phyloP scores from a whole-genome alignment of 495 filamentous ascomycete species.

The Copromyces sp. region DNA sequence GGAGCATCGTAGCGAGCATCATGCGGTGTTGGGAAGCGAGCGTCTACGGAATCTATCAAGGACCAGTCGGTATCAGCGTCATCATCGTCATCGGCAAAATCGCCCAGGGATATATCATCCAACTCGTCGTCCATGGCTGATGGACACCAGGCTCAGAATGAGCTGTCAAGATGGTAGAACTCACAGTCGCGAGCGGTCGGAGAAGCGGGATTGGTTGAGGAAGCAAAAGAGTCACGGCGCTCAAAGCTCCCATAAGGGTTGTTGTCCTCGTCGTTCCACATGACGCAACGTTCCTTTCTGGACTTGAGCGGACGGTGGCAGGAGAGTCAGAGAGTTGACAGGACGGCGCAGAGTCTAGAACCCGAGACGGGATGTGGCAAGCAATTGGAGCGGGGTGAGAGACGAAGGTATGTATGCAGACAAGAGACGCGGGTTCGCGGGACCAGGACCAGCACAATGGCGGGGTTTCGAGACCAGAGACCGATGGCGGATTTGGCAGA shows the following conservation, averaged over 20 bases:
- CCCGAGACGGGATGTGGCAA: background rate
- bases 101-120: constrained; percentile 12
- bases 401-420: background rate
- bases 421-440: background rate
- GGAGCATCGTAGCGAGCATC: constrained; percentile 30
- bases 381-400: background rate
- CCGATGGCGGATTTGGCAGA: background rate
- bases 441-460: background rate
- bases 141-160: background rate
- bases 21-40: background rate
- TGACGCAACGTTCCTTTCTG: constrained; percentile 14
- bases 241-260: constrained; percentile 88
- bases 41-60: constrained; percentile 20
- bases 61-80: constrained; percentile 29
- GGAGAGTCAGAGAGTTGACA: background rate
- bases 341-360: background rate
- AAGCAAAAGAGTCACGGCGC: constrained; percentile 66
- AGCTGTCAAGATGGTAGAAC: constrained; percentile 8
- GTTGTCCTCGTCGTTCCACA: constrained; percentile 89
- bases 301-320: background rate
- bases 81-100: constrained; percentile 18
- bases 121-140: constrained; percentile 12
- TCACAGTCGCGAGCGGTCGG: constrained; percentile 44
- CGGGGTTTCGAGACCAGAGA: background rate
- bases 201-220: constrained; percentile 56